phyloP scores from a whole-genome alignment of 2,329 filamentous ascomycete genomes.

The Aspergillus ochraceus region DNA sequence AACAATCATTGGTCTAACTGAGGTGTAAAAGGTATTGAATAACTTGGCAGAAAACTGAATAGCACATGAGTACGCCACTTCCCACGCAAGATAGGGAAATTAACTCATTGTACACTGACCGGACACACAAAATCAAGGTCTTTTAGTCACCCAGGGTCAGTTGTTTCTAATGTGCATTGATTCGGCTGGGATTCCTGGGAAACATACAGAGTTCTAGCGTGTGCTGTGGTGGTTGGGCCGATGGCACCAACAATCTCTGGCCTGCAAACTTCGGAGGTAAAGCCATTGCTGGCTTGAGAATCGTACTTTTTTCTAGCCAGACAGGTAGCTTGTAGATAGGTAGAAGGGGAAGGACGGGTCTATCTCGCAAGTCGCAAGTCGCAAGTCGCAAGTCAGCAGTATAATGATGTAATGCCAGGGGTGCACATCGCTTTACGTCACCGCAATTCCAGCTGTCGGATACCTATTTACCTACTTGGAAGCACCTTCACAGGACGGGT shows the following conservation, averaged over 20 bases:
- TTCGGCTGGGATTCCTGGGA: background rate
- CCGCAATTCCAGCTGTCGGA: too few relatives aligned
- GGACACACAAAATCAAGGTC: conserved; percentile 91
- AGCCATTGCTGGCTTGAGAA: background rate
- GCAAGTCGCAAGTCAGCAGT: too few relatives aligned
- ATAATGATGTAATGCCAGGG: background rate
- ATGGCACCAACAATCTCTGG: background rate
- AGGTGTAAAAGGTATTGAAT: conserved; percentile 72
- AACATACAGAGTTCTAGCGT: background rate
- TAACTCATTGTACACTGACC: conserved; percentile 28
- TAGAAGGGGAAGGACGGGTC: too few relatives aligned
- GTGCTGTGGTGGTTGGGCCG: background rate
- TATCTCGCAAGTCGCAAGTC: background rate
- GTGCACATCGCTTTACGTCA: too few relatives aligned
- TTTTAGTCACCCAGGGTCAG: conserved; percentile 24
- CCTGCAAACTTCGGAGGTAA: background rate
- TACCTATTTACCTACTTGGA: too few relatives aligned
- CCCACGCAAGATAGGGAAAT: background rate
- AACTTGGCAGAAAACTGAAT: conserved; percentile 64
- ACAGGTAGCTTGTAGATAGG: background rate
- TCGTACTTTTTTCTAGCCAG: background rate
- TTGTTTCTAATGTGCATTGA: background rate
- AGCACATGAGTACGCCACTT: background rate
- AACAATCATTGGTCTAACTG: conserved; percentile 64
- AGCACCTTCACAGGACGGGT: too few relatives aligned